Base-by-base conservation (phyloP, 2,329 filamentous ascomycete genomes). In the Phoma sp. region DNA sequence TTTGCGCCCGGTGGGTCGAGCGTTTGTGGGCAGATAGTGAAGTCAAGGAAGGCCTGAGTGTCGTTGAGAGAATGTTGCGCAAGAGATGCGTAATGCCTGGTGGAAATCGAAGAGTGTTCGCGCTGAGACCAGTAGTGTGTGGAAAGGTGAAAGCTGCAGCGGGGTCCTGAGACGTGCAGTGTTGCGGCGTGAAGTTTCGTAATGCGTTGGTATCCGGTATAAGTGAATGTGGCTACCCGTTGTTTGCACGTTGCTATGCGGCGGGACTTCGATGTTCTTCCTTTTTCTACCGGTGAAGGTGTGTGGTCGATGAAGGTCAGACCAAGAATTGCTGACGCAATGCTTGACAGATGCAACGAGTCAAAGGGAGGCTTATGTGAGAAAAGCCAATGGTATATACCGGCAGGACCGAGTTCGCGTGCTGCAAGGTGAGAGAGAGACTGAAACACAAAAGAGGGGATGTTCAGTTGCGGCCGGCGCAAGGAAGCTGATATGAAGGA, bases 71-170 rank as follows among this genome's bases (percentile, higher is more conserved):
- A 51, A 43, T 48, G 43, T 33, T 38, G 50, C 31, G 47, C 41
- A 43, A 48, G 43, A 51, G 55, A 33, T 37, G 43, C 45, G 43
- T 49, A 40, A 55, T n/a, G 46, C 41, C 43, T 31, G 51, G 22
- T 51, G 48, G 49, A 48, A 45, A 32, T 43, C 38, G 46, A 57
- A 52, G 43, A 33, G 53, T 36, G 40, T 32, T 48, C 45, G 59
- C 62, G 55, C 56, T 68, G 69, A 68, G 68, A 70, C 69, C 57
- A 51, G 48, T 52, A 43, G 49, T 38, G 68, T 71, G 65, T 67
- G 62, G 59, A 47, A 52, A 50, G 37, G 44, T 25, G 47, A 45
- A 54, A 57, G 55, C 57, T 54, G 52, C 53, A 51, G 43, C 46
- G 41, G 43, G 43, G 43, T 64, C 37, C 62, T 67, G 65, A 68